A percentile compares a stretch with the other conserved stretches of the same genome.
Conservation (phyloP, 306 rosid species). For the Clitoria ternatea region DNA sequence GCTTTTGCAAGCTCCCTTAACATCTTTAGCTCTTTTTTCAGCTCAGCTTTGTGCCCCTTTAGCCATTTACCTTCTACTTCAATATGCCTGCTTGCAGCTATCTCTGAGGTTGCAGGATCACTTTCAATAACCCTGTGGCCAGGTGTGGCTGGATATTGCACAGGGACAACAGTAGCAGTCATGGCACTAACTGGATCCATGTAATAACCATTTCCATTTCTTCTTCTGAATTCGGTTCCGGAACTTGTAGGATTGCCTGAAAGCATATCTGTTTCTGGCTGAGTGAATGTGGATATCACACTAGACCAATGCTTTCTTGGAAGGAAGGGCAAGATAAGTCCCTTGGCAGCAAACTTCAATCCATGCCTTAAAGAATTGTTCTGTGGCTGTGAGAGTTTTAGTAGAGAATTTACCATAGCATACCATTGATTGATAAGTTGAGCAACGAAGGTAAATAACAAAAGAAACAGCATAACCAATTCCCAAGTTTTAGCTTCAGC, state of each 20-base stretch:
- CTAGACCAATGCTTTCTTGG: constrained; percentile 50
- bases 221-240: constrained; percentile 37
- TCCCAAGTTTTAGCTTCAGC: constrained; percentile 28
- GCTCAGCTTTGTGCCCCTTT: constrained; percentile 39
- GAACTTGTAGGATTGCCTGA: constrained; percentile 32
- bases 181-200: constrained; percentile 40
- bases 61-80: constrained; percentile 42
- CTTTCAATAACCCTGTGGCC: constrained; percentile 25
- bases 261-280: constrained; percentile 28
- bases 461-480: constrained; percentile 37
- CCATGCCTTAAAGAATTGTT: constrained; percentile 42
- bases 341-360: constrained; percentile 49
- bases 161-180: constrained; percentile 64
- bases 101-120: constrained; percentile 13
- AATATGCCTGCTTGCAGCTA: constrained; percentile 15
- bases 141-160: constrained; percentile 49
- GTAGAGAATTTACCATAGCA: constrained; percentile 36
- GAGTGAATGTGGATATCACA: constrained; percentile 27
- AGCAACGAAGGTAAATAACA: constrained; percentile 39
- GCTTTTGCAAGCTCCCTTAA: constrained; percentile 62
- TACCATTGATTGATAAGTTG: constrained; percentile 57
- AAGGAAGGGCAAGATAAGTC: constrained; percentile 55
- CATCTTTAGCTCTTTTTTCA: constrained; percentile 45
- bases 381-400: constrained; percentile 42
- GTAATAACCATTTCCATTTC: constrained; percentile 27